Base-by-base conservation (phyloP, 805 yeast genomes). In the Kuraishia capsulata region DNA sequence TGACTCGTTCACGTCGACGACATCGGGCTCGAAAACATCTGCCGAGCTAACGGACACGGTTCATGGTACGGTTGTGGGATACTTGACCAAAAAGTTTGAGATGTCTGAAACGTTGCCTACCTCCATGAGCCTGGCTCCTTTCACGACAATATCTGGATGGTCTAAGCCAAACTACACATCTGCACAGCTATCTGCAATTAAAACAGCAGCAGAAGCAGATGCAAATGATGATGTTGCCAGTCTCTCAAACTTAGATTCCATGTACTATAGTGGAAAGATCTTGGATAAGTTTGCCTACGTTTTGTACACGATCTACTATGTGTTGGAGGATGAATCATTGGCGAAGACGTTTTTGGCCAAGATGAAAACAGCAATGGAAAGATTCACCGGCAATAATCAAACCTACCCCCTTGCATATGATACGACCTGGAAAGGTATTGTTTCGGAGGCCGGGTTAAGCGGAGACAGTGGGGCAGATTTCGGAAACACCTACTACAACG, bases 231-330 rank as follows among this genome's bases (percentile, higher is more conserved):
- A 71, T 43, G 66, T 69, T 5, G 56, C 56, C n/a, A 65, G 61
- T 1, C 49, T 48, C 64, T 67, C 65, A 29, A 64, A 71, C 31
- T n/a, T 31, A 9, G 81, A 82, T 44, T 82, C 94, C 2, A 85
- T 85, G 80, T 88, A 88, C 59, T 76, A 81, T 21, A 71, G 90
- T 10, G 97, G 97, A n/a, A 89, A 89, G 59, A 67, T 76, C 32
- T 64, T 87, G 43, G 95, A 87, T 48, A 89, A 88, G 61, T 89
- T 80, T 62, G 95, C 96, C 0, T 81, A 84, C 70, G 70, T 89
- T 29, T 65, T 86, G 17, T 81, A 81, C 44, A 85, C 80, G 8
- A 69, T 81, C 36, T 73, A 78, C 41, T 78, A 71, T 44, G 70
- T 88, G 18, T 56, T 88, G 38, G 52, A 72, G 20, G 82, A 87